These are phyloP conservation scores for Mucor indicus DNA, from an alignment of 371 early-diverging fungal genomes.

Conservation along the genomic window DNA sequence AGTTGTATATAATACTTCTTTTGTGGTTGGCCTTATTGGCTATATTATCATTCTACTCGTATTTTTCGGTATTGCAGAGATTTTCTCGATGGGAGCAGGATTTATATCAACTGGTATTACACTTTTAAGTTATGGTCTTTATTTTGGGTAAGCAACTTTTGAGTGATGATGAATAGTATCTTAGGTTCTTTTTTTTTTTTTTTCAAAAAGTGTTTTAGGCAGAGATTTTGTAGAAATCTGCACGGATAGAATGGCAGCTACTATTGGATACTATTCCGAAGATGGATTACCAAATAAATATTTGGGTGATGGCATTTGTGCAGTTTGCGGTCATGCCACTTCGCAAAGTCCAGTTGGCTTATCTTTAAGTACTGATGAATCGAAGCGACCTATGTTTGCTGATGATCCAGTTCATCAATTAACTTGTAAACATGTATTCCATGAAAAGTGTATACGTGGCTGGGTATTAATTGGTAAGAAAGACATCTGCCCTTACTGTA, in stretches of 20 bases:
- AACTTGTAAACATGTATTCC: constrained; percentile 80
- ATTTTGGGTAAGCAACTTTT: constrained; percentile 68
- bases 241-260: constrained; percentile 79
- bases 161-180: background rate
- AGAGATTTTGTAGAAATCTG: constrained; percentile 86
- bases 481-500: constrained; percentile 93
- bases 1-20: constrained; percentile 60
- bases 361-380: too few relatives aligned
- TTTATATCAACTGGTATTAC: constrained; percentile 49
- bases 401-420: constrained; percentile 64
- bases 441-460: constrained; percentile 91
- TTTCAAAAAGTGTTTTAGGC: constrained; percentile 56
- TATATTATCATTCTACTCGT: constrained; percentile 55
- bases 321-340: constrained; percentile 73
- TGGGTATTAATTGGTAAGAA: constrained; percentile 95
- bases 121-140: constrained; percentile 62
- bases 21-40: constrained; percentile 61
- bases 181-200: background rate
- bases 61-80: constrained; percentile 55
- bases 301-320: constrained; percentile 73
- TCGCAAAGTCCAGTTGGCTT: background rate
- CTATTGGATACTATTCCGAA: constrained; percentile 72
- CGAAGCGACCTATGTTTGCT: constrained; percentile 15
- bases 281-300: constrained; percentile 70
- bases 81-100: constrained; percentile 38